Base-by-base conservation (phyloP, 2,329 filamentous ascomycete genomes). In the Apiospora marii region DNA sequence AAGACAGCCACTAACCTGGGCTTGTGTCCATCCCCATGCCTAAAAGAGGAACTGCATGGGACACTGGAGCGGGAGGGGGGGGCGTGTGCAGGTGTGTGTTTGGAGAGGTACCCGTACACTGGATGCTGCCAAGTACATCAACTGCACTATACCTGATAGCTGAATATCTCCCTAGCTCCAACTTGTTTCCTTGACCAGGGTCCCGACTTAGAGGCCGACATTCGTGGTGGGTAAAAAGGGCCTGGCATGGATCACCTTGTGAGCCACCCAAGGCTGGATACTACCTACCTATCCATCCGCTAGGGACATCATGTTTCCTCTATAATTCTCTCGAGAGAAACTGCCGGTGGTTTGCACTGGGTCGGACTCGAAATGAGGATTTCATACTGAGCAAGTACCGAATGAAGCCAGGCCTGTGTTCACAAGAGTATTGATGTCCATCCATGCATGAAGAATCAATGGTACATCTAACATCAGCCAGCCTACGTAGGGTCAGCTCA, bases 41-140 rank as follows among this genome's bases (percentile, higher is more conserved):
- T 64, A 64, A 64, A 68, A 68, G 67, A 68, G 67, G 67, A 68
- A 68, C n/a, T 48, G 64, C 64, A 68, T 68, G 43, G 64, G 64
- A 68, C 4, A 46, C 41, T 44, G 41, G 67, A 34, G 44, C 41
- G 41, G 67, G 41, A 30, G 67, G 64, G 61, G 58, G 61, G 67
- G 67, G 67, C 44, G 67, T 68, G 67, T 68, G 67, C 67, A 68
- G 41, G 41, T 68, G 27, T 44, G 37, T 67, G 7, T 27, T 24
- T 67, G 19, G 41, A 48, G 41, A 68, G 19, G 67, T 68, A 44
- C 67, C 67, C 44, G 10, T 64, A 64, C 58, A 41, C 58, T 64
- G 58, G 58, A 24, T 34, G 58, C 19, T 19, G 22, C 34, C 58
- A 64, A 64, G 58, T 64, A 64, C 53, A 22, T 41, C 37, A 8